phyloP scores from a whole-genome alignment of 1,284 basidiomycete genomes.

The Filobasidium uniguttulatum region DNA sequence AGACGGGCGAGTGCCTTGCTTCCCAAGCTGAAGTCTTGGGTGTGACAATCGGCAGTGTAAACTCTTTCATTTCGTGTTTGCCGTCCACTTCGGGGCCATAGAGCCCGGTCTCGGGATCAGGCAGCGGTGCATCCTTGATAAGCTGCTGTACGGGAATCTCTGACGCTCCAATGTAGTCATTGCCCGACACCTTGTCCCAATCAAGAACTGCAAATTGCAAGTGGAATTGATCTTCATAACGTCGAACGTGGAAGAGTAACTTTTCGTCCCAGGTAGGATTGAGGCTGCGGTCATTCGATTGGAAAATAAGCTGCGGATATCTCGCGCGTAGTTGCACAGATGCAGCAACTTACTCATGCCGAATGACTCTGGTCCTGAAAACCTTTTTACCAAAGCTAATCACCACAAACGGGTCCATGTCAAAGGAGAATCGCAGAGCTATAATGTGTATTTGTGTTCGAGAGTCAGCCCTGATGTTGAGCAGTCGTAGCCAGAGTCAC shows the following conservation, averaged over 20 bases:
- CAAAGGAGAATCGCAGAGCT: constrained; percentile 38
- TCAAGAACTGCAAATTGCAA: constrained; percentile 73
- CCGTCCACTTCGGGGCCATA: constrained; percentile 48
- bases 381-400: constrained; percentile 94
- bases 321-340: background rate
- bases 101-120: constrained; percentile 55
- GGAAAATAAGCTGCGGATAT: background rate
- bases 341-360: constrained; percentile 50
- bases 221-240: constrained; percentile 65
- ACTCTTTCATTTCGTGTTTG: constrained; percentile 54
- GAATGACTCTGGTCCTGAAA: constrained; percentile 79
- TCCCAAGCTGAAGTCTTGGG: constrained; percentile 34
- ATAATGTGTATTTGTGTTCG: background rate
- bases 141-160: constrained; percentile 56
- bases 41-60: constrained; percentile 38
- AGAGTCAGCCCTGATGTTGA: background rate
- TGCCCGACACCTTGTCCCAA: constrained; percentile 79
- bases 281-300: constrained; percentile 35
- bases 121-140: constrained; percentile 56
- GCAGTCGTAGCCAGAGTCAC: constrained; percentile 26
- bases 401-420: constrained; percentile 97
- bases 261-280: constrained; percentile 94
- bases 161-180: constrained; percentile 72
- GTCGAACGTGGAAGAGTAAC: constrained; percentile 82
- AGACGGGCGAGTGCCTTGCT: constrained; percentile 30